Percentiles rank a stretch among this genome's conserved stretches.
phyloP scores from a whole-genome alignment of 225 moss, liverwort and hornwort genomes.

The Climacium dendroides region DNA sequence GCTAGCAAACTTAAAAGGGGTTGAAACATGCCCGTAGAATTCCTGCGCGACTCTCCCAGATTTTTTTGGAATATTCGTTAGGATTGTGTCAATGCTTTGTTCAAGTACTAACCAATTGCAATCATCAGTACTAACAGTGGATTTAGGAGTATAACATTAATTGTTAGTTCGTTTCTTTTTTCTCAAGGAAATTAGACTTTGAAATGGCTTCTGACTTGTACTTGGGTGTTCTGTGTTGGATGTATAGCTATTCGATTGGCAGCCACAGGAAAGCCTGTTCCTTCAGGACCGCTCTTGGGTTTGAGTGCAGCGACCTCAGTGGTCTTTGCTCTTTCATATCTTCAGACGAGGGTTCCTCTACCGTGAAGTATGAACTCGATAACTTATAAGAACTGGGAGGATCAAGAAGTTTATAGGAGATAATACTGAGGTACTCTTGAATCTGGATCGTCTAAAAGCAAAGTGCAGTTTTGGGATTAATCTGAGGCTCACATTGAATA shows the following conservation, averaged over 20 bases:
- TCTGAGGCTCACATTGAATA: not conserved
- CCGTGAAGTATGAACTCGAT: constrained; percentile 3
- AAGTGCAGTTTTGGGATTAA: not conserved
- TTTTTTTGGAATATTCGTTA: not conserved
- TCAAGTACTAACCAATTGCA: not conserved
- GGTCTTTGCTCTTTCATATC: constrained; percentile 66
- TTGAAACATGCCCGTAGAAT: not conserved
- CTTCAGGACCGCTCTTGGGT: constrained; percentile 54
- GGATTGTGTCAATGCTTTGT: not conserved
- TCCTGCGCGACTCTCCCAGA: not conserved
- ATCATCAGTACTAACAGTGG: not conserved
- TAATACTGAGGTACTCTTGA: not conserved
- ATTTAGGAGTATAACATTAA: not conserved
- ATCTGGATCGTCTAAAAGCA: not conserved
- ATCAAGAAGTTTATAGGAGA: not conserved
- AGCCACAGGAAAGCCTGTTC: constrained; percentile 51
- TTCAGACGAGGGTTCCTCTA: constrained; percentile 37
- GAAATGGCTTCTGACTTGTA: not conserved
- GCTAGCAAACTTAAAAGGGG: not conserved
- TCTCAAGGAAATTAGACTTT: not conserved
- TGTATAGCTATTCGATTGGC: constrained; percentile 58
- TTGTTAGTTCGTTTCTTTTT: not conserved
- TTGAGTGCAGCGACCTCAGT: constrained; percentile 49
- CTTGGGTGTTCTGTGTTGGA: not conserved
- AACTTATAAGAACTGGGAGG: not conserved